These are phyloP conservation scores for Phaseolus coccineus DNA, from an alignment of 331 rosid genomes.

Conservation along the genomic window DNA sequence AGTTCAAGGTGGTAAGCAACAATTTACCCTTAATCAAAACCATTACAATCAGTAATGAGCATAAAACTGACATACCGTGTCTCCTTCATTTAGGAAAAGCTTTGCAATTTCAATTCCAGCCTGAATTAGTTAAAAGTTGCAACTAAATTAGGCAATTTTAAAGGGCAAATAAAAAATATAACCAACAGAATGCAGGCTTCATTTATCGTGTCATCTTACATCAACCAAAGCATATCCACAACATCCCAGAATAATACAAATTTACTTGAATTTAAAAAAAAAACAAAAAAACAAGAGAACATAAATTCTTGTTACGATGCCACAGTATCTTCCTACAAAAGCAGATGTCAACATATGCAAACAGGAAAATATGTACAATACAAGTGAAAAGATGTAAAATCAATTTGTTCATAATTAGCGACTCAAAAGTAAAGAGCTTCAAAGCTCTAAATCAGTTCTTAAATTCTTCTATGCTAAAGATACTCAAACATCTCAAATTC, in stretches of 20 bases:
- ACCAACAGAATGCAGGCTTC: constrained; percentile 32
- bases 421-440: constrained; percentile 14
- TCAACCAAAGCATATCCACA: constrained; percentile 30
- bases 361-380: constrained; percentile 6
- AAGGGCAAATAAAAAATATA: constrained; percentile 18
- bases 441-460: constrained; percentile 8
- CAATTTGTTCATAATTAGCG: neutral
- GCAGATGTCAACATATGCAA: neutral
- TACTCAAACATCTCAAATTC: neutral
- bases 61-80: constrained; percentile 66
- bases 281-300: neutral
- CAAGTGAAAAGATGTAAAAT: neutral
- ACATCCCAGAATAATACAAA: constrained; percentile 8
- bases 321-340: neutral
- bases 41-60: constrained; percentile 31
- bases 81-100: constrained; percentile 84
- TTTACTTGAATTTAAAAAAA: neutral
- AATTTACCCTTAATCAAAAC: constrained; percentile 31
- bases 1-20: neutral
- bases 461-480: neutral
- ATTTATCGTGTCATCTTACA: constrained; percentile 33
- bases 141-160: constrained; percentile 44
- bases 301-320: neutral
- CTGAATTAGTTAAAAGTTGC: constrained; percentile 58
- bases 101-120: constrained; percentile 96